Evolutionary conservation across 2,329 filamentous ascomycete species (phyloP).

Genomic region (Domatiomyces catenatus): DNA sequence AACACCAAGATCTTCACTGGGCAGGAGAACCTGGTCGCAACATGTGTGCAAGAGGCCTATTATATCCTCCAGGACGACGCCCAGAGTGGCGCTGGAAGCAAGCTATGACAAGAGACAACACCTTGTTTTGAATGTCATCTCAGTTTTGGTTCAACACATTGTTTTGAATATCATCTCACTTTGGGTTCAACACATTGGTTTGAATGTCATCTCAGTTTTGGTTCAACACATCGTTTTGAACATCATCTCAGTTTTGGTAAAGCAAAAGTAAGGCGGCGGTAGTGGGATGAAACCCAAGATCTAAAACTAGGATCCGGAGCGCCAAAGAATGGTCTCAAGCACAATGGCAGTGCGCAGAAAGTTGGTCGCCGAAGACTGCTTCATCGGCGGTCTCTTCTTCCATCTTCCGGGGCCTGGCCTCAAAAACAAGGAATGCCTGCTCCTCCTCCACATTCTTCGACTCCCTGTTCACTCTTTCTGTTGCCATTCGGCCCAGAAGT

Average conservation of each 20-base stretch:
- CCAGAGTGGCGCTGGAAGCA: constrained; percentile 5
- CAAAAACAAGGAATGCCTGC: neutral
- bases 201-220: neutral
- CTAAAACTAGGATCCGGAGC: neutral
- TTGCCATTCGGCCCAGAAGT: neutral
- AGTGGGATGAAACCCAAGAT: neutral
- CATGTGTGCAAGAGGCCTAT: constrained; percentile 15
- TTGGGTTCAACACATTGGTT: neutral
- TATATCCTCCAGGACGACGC: constrained; percentile 14
- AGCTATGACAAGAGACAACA: neutral
- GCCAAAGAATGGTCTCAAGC: neutral
- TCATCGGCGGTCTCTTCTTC: neutral
- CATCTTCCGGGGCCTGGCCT: neutral
- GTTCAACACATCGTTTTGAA: neutral
- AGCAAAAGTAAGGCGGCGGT: neutral
- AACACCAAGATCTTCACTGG: constrained; percentile 12
- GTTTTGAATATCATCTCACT: neutral
- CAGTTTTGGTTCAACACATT: neutral
- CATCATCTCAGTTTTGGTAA: neutral
- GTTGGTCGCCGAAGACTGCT: neutral
- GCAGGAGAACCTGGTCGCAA: constrained; percentile 11
- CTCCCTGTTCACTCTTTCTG: neutral
- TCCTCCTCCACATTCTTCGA: neutral
- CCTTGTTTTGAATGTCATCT: too few relatives aligned
- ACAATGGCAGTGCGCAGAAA: neutral